Evolutionary conservation across 1,284 basidiomycete genomes (phyloP), one percentile per base, ranked within the genome.

Genomic region (Ceratorhiza oryzae-sativae): DNA sequence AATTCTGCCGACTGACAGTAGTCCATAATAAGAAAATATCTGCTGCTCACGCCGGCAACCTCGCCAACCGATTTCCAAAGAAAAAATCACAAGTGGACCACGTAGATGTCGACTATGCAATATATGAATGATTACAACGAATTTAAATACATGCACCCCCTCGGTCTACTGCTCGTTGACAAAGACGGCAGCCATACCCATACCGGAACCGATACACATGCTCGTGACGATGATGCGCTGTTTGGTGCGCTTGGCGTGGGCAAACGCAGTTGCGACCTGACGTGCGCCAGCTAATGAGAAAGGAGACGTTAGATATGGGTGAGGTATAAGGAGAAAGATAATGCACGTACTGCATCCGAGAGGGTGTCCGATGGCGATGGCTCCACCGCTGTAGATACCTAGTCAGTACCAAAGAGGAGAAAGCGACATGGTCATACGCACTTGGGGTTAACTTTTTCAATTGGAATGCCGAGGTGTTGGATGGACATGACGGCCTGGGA

Each of bases 201-300:
- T 97, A 45, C 93, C 94, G 39, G 87, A 89, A 23, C 95, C 96
- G 78, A 98, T 93, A 81, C 97, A 98, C 97, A 98, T 98, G 77
- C 89, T 92, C 0, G 94, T 94, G 55, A 94, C 90, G 76, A 97
- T 94, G 70, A 94, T 56, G 15, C 51, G 49, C 23, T 68, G 36
- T 2, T 56, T 56, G 51, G 65, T 70, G 49, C 93, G 88, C 84
- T 90, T 94, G 41, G 92, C 90, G 74, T 95, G 90, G 76, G 88
- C 88, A 67, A 94, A 82, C 18, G 88, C 94, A 10, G 94, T 97
- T 0, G 92, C 92, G 74, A 97, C 86, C 82, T 97, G 94, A 58
- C 95, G 85, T 9, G 93, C 90, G 77, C 95, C 95, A 74, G 94
- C 93, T 87, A 77, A 75, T 72, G n/a, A 55, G 51, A 41, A 73